phyloP scores from a whole-genome alignment of 768 basidiomycete genomes.

The Hypsizygus marmoreus region DNA sequence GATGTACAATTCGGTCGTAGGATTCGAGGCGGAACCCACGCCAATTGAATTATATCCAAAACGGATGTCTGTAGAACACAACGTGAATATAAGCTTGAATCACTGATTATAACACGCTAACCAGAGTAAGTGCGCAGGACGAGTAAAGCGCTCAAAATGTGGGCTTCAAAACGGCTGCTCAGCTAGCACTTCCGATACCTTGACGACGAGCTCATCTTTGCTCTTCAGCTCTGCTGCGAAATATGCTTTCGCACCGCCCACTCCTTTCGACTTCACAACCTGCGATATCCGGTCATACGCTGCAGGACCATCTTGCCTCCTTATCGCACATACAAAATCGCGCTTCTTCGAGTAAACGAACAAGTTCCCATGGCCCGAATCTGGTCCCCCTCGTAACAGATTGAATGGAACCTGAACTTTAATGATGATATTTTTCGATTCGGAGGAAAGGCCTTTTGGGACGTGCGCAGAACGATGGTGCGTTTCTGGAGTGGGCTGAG shows the following conservation, averaged over 20 bases:
- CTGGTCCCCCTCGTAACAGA: slow-evolving; percentile 3
- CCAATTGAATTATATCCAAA: no score
- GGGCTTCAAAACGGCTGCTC: slow-evolving; percentile 54
- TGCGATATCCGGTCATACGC: slow-evolving; percentile 43
- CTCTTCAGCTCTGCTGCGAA: slow-evolving; percentile 53
- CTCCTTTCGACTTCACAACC: slow-evolving; percentile 37
- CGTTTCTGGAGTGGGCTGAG: slow-evolving; percentile 15
- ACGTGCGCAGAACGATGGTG: slow-evolving; percentile 24
- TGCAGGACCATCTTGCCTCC: slow-evolving; percentile 27
- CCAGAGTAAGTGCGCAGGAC: no score
- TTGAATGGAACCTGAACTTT: slow-evolving; percentile 53
- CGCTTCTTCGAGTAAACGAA: slow-evolving; percentile 56
- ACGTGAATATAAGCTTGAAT: no score
- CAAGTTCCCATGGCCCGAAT: slow-evolving; percentile 24
- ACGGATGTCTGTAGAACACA: no score
- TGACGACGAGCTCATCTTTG: slow-evolving; percentile 49
- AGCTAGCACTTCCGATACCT: slow-evolving; percentile 51
- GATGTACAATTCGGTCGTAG: no score
- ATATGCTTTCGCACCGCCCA: slow-evolving; percentile 46
- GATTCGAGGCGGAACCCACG: no score
- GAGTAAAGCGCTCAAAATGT: no score
- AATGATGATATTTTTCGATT: slow-evolving; percentile 46
- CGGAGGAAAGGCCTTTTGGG: slow-evolving; percentile 17
- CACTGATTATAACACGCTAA: no score
- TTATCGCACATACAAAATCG: slow-evolving; percentile 49